These are phyloP conservation scores for Psidium friedrichsthalianum DNA, from an alignment of 345 rosid species.

Conservation along the genomic window DNA sequence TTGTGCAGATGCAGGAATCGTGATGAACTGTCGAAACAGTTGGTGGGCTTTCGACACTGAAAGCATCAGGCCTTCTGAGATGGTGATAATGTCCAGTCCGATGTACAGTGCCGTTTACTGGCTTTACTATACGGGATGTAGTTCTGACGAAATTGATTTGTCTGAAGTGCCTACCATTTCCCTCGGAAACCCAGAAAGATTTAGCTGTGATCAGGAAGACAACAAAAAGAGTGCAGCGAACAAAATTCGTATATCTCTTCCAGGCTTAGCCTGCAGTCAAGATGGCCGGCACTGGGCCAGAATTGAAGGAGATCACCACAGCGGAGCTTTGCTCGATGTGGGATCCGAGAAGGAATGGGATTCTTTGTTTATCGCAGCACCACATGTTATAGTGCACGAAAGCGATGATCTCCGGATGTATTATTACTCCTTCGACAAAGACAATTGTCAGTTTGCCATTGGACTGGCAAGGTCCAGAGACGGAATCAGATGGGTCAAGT, in stretches of 20 bases:
- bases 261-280: conserved; percentile 77
- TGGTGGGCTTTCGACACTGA: conserved; percentile 87
- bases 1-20: conserved; percentile 55
- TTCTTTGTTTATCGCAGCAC: conserved; percentile 52
- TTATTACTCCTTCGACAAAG: conserved; percentile 62
- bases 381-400: conserved; percentile 61
- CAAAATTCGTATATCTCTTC: conserved; percentile 35
- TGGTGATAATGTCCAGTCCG: conserved; percentile 61
- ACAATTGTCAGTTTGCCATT: conserved; percentile 30
- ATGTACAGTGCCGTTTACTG: conserved; percentile 65
- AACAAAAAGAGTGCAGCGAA: not conserved
- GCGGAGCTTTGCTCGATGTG: conserved; percentile 71
- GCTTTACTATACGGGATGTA: conserved; percentile 71
- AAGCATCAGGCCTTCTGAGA: conserved; percentile 60
- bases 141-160: conserved; percentile 30
- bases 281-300: conserved; percentile 90
- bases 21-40: conserved; percentile 46
- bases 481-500: conserved; percentile 69
- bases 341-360: conserved; percentile 78
- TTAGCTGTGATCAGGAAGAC: not conserved
- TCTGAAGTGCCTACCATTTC: conserved; percentile 6
- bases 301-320: conserved; percentile 82
- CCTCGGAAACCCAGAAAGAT: conserved; percentile 42
- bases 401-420: conserved; percentile 70
- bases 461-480: conserved; percentile 84